Evolutionary conservation across 345 rosid genomes (phyloP), one percentile per base, ranked within the genome.

Genomic region (Orychophragmus violaceus): DNA sequence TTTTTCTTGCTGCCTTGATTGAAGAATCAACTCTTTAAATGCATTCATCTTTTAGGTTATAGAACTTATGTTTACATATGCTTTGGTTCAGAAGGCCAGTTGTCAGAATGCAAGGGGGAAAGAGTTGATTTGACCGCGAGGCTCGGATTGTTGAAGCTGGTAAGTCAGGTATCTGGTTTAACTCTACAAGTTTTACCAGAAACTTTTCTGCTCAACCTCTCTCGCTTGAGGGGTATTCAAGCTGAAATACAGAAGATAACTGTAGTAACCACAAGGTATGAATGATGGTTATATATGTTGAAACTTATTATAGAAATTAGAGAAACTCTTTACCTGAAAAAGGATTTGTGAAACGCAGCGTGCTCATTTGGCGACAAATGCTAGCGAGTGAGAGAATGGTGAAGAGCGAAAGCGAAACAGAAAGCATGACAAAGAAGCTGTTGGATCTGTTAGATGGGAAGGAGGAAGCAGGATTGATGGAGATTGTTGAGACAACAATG

Each of bases 71-170:
- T 58, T 25, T 14, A 7, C 2, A 5, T 45, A 14, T 44, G 21
- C 24, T 14, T 28, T 62, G 51, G 53, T 64, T 62, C 79, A 82
- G 90, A 65, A 74, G 68, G 51, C 65, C 74, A 70, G 61, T 57
- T 80, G 21, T 79, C 81, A 14, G 90, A 78, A 76, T 86, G 90
- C 75, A 80, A 68, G 21, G 98, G 96, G 58, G 98, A 85, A 46
- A 77, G 9, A 61, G 64, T 90, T 58, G 97, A 90, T 77, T 57
- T 88, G 68, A 28, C 80, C 32, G 86, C 82, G 69, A 90, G 97
- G 80, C 82, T 86, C 13, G 95, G 96, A 65, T 74, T 93, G 79
- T 61, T 88, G 79, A 86, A 93, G 84, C 75, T 93, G 60, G 96
- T 81, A 3, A 78, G 59, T 59, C 81, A 77, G 39, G 82, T 86